Evolutionary conservation across 2,329 filamentous ascomycete species (phyloP), one percentile per base, ranked within the genome.

Genomic region (Fusarium scirpi): DNA sequence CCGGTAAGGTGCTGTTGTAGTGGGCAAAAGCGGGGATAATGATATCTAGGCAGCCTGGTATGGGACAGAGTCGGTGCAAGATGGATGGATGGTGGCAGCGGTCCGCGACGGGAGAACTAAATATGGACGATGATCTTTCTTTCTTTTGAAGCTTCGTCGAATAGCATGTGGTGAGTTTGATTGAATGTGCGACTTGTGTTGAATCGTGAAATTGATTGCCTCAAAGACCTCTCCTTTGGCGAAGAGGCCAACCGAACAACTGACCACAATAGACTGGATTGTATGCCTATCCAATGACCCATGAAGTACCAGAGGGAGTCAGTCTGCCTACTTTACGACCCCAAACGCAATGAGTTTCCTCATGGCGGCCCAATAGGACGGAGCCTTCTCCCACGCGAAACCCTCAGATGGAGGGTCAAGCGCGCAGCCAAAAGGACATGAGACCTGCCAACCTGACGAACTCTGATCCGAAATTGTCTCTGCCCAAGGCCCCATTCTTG

Each of bases 361-460:
- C 62, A 75, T 74, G 69, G 72, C 73, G 54, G 72, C 73, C 73
- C 73, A 75, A 75, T 75, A 62, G 69, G 66, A 61, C 47, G 59
- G 22, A 45, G 40, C 53, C 70, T 57, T 70, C 58, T 58, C 61
- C 72, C 72, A 75, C 67, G 71, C 72, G 64, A 75, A 71, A 49
- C 65, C 56, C 54, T 72, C 53, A 65, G 65, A 66, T 74, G 72
- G 70, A 64, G 72, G 72, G 72, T 72, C 72, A 74, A 74, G 68
- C 60, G 68, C 60, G 51, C 72, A 73, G 48, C 58, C 71, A 66
- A 58, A 70, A 61, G 72, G 62, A 71, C 72, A 74, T 74, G 72
- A 70, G 70, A 74, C 73, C 73, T 67, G 62, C 62, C 72, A 60
- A 62, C 65, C 63, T 58, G 60, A 66, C 58, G 53, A 54, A 69